Evolutionary conservation across 2,329 filamentous ascomycete genomes (phyloP), one percentile per base, ranked within the genome.

Genomic region (Gyromitra esculenta): DNA sequence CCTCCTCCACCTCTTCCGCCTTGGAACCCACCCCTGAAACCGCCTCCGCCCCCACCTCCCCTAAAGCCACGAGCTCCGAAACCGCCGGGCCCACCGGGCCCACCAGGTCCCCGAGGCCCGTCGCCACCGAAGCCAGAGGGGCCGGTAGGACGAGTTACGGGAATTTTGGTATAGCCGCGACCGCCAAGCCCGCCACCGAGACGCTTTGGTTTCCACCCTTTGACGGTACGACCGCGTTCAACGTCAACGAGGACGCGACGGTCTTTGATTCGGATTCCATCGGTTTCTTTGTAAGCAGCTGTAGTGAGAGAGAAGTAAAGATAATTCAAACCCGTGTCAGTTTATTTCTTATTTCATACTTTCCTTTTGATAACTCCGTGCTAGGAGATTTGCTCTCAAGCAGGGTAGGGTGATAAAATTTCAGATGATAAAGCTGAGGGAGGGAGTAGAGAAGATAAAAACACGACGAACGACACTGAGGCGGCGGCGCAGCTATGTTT

Each of bases 241-340:
- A 98, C 95, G 83, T 99, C 96, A 82, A 98, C 94, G 82, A 97
- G 90, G 82, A 98, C 92, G 81, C 91, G 90, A 82, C 95, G 90
- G 83, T 96, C 94, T 83, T 94, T 96, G 85, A 99, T 97, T 81
- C 91, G 91, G 82, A 97, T 92, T 80, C 93, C 93, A 87, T 98
- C 94, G 80, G 88, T 90, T 82, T 91, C 89, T 82, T 91, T 97
- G 87, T 97, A 90, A 84, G 96, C 96, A 87, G 94, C 96, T 97
- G 88, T 85, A 87, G 84, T 75, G 77, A 77, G 78, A 80, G 77
- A 80, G 75, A 79, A 80, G 76, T 74, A 79, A 85, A 82, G 84
- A 86, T 86, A 87, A 86, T 87, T 85, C 86, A 85, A 85, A 84
- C 88, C 82, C 83, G 86, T 90, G 90, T 92, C 85, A 92, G 90